Evolutionary conservation across 2,329 filamentous ascomycete genomes (phyloP).

Genomic region (Pestalotiopsis sp.): DNA sequence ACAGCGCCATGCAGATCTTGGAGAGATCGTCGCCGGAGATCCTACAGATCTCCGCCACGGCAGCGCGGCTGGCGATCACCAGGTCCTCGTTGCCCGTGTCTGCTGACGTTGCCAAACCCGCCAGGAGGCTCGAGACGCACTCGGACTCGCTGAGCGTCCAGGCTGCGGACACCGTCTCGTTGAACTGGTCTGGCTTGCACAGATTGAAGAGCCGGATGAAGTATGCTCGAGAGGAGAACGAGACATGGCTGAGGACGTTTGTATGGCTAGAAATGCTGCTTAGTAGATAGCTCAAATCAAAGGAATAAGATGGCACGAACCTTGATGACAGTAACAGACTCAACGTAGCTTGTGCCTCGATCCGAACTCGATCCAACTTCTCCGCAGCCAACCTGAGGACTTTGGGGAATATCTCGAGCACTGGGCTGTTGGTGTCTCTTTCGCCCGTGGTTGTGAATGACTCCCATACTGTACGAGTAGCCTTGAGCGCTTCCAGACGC

Average conservation of each 20-base stretch:
- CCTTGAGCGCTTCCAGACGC: constrained; percentile 77
- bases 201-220: constrained; percentile 58
- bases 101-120: constrained; percentile 72
- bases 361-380: constrained; percentile 85
- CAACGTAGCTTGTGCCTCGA: constrained; percentile 62
- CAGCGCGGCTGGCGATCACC: constrained; percentile 68
- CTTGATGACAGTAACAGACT: constrained; percentile 43
- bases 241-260: constrained; percentile 38
- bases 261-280: constrained; percentile 34
- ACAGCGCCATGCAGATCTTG: constrained; percentile 52
- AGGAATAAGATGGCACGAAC: constrained; percentile 38
- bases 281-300: constrained; percentile 15
- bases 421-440: constrained; percentile 17
- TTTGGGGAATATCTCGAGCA: constrained; percentile 47
- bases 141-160: constrained; percentile 31
- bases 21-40: constrained; percentile 40
- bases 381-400: constrained; percentile 76
- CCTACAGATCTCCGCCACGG: constrained; percentile 60
- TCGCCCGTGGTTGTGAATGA: constrained; percentile 13
- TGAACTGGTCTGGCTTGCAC: constrained; percentile 37
- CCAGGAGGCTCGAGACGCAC: constrained; percentile 59
- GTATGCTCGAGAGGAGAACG: constrained; percentile 62
- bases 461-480: constrained; percentile 66
- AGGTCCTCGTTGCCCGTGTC: constrained; percentile 79
- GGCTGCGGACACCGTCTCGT: constrained; percentile 37